Base-by-base conservation (phyloP, 345 rosid species). In the Iberis pinnata region DNA sequence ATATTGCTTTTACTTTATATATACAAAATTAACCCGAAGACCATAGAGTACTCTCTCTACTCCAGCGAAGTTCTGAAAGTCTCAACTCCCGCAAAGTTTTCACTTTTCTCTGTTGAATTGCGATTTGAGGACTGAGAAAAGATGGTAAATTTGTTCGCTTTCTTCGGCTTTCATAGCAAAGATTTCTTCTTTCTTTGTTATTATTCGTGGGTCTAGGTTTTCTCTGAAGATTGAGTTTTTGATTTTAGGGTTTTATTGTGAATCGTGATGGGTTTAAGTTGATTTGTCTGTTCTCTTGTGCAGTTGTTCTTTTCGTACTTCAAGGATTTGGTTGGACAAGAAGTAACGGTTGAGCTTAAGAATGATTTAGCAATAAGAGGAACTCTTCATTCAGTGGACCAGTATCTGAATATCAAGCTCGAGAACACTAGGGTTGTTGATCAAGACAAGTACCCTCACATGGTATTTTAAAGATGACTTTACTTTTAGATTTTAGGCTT, bases 381-480 rank as follows among this genome's bases (percentile, higher is more conserved):
- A 41, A 93, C 99, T 12, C 96, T 93, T 48, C 99, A 93, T 60
- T 93, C 99, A 4, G 99, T 93, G 12, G 99, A 93, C 78, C 99
- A 93, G 66, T 93, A 93, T 69, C 96, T 93, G 38, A 93, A 93
- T 61, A 88, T 88, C 82, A 93, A 93, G 78, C 97, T 93, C 29
- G 99, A 93, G 86, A 93, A 88, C 63, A 93, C 99, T 41, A 83
- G 96, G 64, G 99, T 86, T 70, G 97, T 93, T 61, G 99, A 93
- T 76, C 95, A 88, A 58, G 99, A 93, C 84, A 86, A 86, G 79
- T 80, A 83, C 62, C 99, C 99, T 66, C 99, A 93, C 80, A 93
- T 93, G 99, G 99, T 93, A 73, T 13, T 27, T 3, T 1, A 7
- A 7, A 20, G 44, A 24, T 38, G 42, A 19, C 44, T 14, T 42